Percentiles rank a stretch among this genome's conserved stretches.
phyloP scores from a whole-genome alignment of 768 basidiomycete genomes.

The Podaxis carcinomalis region DNA sequence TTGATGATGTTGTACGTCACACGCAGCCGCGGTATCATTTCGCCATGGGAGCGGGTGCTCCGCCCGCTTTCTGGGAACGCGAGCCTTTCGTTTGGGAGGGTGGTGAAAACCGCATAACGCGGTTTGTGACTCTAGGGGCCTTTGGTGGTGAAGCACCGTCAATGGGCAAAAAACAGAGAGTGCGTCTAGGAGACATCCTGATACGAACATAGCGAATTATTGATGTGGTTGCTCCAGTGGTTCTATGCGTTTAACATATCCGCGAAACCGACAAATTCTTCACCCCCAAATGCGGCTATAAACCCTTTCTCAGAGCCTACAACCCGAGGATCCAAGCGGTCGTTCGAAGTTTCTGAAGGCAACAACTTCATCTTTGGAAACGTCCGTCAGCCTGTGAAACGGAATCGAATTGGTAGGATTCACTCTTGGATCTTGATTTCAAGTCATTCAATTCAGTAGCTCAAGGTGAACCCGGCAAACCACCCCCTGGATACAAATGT shows the following conservation, averaged over 20 bases:
- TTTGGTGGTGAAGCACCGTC: conserved; percentile 60
- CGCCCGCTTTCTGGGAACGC: conserved; percentile 88
- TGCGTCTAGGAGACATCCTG: conserved; percentile 31
- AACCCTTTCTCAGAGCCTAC: conserved; percentile 60
- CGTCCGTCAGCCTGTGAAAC: conserved; percentile 52
- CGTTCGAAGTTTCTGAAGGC: conserved; percentile 40
- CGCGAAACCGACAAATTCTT: conserved; percentile 38
- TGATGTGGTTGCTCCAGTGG: conserved; percentile 52
- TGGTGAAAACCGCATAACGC: conserved; percentile 58
- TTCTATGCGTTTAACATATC: conserved; percentile 94
- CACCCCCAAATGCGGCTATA: conserved; percentile 59
- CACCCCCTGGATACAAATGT: conserved; percentile 73
- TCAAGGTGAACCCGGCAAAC: conserved; percentile 47
- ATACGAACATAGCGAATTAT: neutral
- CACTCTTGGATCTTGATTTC: neutral
- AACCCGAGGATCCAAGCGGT: conserved; percentile 46
- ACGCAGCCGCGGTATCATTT: conserved; percentile 89
- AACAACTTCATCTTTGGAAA: conserved; percentile 73
- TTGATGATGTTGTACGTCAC: conserved; percentile 60
- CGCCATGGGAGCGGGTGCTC: conserved; percentile 52
- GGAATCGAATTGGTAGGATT: conserved; percentile 48
- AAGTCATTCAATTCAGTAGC: conserved; percentile 16
- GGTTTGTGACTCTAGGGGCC: conserved; percentile 86
- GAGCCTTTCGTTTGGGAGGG: conserved; percentile 89
- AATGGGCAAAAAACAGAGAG: conserved; percentile 78